Evolutionary conservation across 148 eudicot species (phyloP).

Genomic region (Agrostemma githago): DNA sequence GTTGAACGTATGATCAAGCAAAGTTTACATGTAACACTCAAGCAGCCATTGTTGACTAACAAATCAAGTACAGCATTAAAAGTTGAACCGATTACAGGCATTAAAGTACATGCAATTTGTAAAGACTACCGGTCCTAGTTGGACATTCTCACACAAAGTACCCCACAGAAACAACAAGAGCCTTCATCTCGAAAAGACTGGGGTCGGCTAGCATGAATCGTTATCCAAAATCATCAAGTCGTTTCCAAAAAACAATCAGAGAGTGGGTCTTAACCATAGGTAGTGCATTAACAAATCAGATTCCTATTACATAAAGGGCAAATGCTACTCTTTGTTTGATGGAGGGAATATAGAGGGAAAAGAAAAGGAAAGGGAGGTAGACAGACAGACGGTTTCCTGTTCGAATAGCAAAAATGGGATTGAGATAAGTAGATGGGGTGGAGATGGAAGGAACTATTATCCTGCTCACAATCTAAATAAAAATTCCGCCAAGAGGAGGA

Average conservation of each 20-base stretch:
- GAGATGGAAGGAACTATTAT: background rate
- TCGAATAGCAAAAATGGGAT: background rate
- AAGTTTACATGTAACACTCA: background rate
- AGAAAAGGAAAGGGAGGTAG: background rate
- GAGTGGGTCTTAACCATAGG: slow-evolving; percentile 3
- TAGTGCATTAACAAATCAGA: slow-evolving; percentile 6
- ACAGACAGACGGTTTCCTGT: background rate
- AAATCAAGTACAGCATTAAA: slow-evolving; percentile 8
- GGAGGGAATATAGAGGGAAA: background rate
- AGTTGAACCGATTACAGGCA: background rate
- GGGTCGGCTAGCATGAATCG: too few relatives aligned
- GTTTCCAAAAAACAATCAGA: background rate
- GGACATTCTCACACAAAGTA: slow-evolving; percentile 11
- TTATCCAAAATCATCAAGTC: too few relatives aligned
- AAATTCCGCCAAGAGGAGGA: background rate
- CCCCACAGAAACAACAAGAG: slow-evolving; percentile 3
- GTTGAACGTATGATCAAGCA: background rate
- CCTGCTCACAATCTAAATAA: too few relatives aligned
- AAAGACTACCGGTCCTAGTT: slow-evolving; percentile 9
- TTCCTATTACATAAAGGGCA: background rate
- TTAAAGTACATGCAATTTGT: slow-evolving; percentile 11
- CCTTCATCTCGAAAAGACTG: slow-evolving; percentile 6
- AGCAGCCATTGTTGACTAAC: slow-evolving; percentile 24
- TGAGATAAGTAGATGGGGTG: background rate
- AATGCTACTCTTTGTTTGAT: background rate